Conservation (phyloP, 2,329 filamentous ascomycete genomes). For the Fonsecaea pedrosoi region DNA sequence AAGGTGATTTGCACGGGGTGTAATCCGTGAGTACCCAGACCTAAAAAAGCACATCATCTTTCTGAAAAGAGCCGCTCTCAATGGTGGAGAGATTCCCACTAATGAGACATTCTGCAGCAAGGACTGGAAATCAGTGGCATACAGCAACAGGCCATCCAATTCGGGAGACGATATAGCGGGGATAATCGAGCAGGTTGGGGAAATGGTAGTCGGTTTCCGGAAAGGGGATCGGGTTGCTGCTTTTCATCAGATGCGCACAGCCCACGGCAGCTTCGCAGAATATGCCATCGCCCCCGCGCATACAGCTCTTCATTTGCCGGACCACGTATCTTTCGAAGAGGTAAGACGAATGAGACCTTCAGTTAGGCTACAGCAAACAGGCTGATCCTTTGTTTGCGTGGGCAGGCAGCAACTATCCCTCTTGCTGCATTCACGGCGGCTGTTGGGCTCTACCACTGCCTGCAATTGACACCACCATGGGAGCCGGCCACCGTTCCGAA, state of each 20-base stretch:
- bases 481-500: slow-evolving; percentile 4
- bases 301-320: slow-evolving; percentile 63
- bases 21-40: slow-evolving; percentile 44
- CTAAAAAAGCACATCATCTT: neutral
- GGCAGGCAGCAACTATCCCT: slow-evolving; percentile 30
- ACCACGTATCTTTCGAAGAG: slow-evolving; percentile 61
- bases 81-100: neutral
- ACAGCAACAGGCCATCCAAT: slow-evolving; percentile 4
- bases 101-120: slow-evolving; percentile 43
- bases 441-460: slow-evolving; percentile 16
- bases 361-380: neutral
- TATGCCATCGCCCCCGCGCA: slow-evolving; percentile 61
- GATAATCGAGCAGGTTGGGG: slow-evolving; percentile 38
- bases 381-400: neutral
- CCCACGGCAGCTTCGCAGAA: slow-evolving; percentile 61
- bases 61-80: neutral
- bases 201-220: slow-evolving; percentile 22
- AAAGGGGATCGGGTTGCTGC: slow-evolving; percentile 48
- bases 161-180: slow-evolving; percentile 43
- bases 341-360: neutral
- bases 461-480: slow-evolving; percentile 25
- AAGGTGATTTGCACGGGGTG: slow-evolving; percentile 50
- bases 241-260: slow-evolving; percentile 53
- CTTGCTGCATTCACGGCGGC: slow-evolving; percentile 23
- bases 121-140: slow-evolving; percentile 51